Conservation (phyloP, 2,329 filamentous ascomycete genomes). For the Claviceps sorghi region DNA sequence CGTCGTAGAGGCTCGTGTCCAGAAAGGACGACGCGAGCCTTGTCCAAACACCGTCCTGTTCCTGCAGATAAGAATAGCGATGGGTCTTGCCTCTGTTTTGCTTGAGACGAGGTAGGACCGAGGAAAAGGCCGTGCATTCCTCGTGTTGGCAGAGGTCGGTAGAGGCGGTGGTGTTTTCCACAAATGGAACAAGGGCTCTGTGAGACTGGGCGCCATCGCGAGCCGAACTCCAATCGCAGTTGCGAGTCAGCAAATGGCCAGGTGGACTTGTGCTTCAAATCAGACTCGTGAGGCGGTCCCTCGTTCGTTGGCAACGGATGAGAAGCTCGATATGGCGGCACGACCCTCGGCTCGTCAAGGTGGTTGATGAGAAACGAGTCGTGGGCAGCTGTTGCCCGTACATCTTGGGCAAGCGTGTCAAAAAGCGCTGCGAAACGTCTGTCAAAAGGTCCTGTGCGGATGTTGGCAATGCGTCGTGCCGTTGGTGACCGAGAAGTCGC, state of each 20-base stretch:
- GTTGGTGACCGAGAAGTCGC: slow-evolving; percentile 13
- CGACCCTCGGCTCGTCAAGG: slow-evolving; percentile 31
- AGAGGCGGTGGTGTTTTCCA: background rate
- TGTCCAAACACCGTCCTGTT: background rate
- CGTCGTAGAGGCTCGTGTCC: slow-evolving; percentile 25
- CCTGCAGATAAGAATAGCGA: background rate
- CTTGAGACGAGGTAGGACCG: slow-evolving; percentile 26
- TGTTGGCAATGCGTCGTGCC: slow-evolving; percentile 21
- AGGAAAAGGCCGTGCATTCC: slow-evolving; percentile 32
- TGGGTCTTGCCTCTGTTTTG: slow-evolving; percentile 8
- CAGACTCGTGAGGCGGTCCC: background rate
- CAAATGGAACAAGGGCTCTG: background rate
- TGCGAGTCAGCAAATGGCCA: background rate
- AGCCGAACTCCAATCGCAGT: background rate
- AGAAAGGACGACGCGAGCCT: slow-evolving; percentile 6
- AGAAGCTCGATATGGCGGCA: slow-evolving; percentile 14
- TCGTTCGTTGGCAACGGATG: background rate
- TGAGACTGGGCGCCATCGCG: background rate
- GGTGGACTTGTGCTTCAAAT: background rate
- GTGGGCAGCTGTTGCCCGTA: slow-evolving; percentile 3
- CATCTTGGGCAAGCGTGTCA: slow-evolving; percentile 3
- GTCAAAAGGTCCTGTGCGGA: slow-evolving; percentile 17
- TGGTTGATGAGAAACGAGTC: slow-evolving; percentile 28
- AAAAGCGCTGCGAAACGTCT: slow-evolving; percentile 18
- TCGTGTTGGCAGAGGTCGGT: slow-evolving; percentile 30